These are phyloP conservation scores for Suillus clintonianus DNA, from an alignment of 768 basidiomycete genomes.

Conservation along the genomic window DNA sequence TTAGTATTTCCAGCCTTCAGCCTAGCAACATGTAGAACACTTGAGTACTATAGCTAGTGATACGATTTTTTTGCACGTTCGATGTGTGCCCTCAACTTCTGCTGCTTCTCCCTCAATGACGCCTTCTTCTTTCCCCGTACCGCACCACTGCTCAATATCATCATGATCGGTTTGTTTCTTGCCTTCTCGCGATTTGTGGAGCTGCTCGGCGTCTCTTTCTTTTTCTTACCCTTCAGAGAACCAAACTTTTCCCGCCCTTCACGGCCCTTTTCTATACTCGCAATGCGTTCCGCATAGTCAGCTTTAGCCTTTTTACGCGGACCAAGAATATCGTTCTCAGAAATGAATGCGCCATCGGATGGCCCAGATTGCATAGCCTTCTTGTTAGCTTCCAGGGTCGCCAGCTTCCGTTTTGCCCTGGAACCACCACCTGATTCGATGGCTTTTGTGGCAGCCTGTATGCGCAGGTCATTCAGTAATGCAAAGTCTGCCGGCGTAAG, in stretches of 20 bases:
- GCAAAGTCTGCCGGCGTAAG: conserved; percentile 97
- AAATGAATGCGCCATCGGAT: conserved; percentile 60
- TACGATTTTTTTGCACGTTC: conserved; percentile 60
- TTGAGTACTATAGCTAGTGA: conserved; percentile 24
- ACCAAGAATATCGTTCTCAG: conserved; percentile 90
- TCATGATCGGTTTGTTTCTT: conserved; percentile 94
- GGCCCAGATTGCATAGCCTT: conserved; percentile 51
- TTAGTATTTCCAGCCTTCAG: not conserved
- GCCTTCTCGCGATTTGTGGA: conserved; percentile 92
- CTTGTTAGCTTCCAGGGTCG: conserved; percentile 71
- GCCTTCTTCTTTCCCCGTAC: conserved; percentile 86
- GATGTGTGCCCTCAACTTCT: conserved; percentile 74
- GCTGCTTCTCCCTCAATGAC: conserved; percentile 80
- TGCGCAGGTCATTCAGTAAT: conserved; percentile 82
- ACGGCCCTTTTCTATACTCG: conserved; percentile 86
- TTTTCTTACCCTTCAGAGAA: conserved; percentile 89
- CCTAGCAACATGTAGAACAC: not conserved
- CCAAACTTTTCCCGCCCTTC: conserved; percentile 95
- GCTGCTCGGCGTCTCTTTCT: conserved; percentile 77
- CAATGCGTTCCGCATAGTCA: conserved; percentile 92
- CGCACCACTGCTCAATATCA: conserved; percentile 76
- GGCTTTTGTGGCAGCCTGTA: conserved; percentile 72
- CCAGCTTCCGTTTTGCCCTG: conserved; percentile 87
- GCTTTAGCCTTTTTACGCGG: conserved; percentile 92
- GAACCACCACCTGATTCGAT: conserved; percentile 71